Evolutionary conservation across 441 rosid species (phyloP), one percentile per base, ranked within the genome.

Genomic region (Mallotus repandus): DNA sequence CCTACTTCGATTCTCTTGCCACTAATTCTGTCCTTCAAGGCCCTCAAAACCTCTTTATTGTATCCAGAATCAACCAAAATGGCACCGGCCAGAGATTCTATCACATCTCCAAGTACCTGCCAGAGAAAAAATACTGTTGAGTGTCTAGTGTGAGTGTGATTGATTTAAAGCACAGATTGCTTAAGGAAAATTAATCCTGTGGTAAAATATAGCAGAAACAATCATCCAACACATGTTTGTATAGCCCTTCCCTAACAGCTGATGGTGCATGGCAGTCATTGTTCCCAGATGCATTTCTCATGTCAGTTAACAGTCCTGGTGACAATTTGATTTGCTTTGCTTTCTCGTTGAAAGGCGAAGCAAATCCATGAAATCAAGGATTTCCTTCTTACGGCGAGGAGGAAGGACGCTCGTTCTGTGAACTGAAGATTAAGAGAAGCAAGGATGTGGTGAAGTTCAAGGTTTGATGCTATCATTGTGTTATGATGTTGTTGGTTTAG

Each of bases 91-190:
- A 96, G 76, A 15, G 99, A 91, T 77, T 96, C 98, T 1, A 91
- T 86, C 11, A 96, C 80, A 74, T 96, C 98, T 77, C 93, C 98
- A n/a, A 96, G 96, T 21, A 87, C 99, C 99, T 94, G 82, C 25
- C 2, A 16, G 32, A 61, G 66, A 43, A 46, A 63, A 2, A 41
- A 63, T 18, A 3, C 16, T 16, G 19, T 15, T 7, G 19, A 8
- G 15, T 32, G 13, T 15, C 45, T 41, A 7, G n/a, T n/a, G n/a
- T n/a, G n/a, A n/a, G n/a, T n/a, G n/a, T n/a, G n/a, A n/a, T n/a
- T n/a, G n/a, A n/a, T n/a, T n/a, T n/a, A n/a, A n/a, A n/a, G n/a
- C n/a, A n/a, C n/a, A n/a, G n/a, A n/a, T n/a, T n/a, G n/a, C n/a
- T n/a, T n/a, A n/a, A n/a, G n/a, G n/a, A n/a, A n/a, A n/a, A n/a